Base-by-base conservation (phyloP, 495 filamentous ascomycete species). In the Aspergillus heteromorphus region DNA sequence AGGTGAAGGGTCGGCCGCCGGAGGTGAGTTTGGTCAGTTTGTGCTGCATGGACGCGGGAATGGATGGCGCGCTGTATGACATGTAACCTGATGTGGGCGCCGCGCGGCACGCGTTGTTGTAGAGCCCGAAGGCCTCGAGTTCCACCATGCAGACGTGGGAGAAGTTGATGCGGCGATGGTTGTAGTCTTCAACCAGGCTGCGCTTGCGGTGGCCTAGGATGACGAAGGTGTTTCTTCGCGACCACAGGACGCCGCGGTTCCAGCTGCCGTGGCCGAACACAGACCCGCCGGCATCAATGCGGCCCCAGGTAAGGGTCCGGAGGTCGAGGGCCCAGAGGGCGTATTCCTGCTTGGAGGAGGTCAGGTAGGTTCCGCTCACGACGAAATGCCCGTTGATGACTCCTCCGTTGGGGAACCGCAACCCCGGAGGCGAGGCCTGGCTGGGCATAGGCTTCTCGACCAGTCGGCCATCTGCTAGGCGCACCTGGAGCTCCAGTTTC, bases 341-440 rank as follows among this genome's bases (percentile, higher is more conserved):
- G 71, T 98, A 98, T 73, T 98, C 93, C 64, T 97, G 93, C 67
- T 96, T 97, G 14, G 91, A 96, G 7, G 91, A 96, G 1, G 95
- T 98, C 38, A 98, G 77, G 64, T 96, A 98, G 0, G 95, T 97
- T 23, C 93, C 93, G 58, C 90, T 95, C 40, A 98, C 91, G 27
- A 98, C 90, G 56, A 98, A 96, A 67, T 97, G 90, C 25, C 89
- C 89, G 60, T 92, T 91, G 56, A 97, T 87, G 29, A 98, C 81
- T 2, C 90, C 93, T 23, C 93, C 93, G 58, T 96, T 97, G 0
- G 93, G 93, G 63, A 98, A 98, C 10, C 93, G 83, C 25, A 98
- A 74, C 1, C 93, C 93, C 4, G 93, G 93, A 1, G 93, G 93
- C 11, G 89, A 92, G 27, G 87, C 89, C 23, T 82, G 79, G 19